Evolutionary conservation across 179 eudicot genomes (phyloP), one percentile per base, ranked within the genome.

Genomic region (Corrigiola litoralis): DNA sequence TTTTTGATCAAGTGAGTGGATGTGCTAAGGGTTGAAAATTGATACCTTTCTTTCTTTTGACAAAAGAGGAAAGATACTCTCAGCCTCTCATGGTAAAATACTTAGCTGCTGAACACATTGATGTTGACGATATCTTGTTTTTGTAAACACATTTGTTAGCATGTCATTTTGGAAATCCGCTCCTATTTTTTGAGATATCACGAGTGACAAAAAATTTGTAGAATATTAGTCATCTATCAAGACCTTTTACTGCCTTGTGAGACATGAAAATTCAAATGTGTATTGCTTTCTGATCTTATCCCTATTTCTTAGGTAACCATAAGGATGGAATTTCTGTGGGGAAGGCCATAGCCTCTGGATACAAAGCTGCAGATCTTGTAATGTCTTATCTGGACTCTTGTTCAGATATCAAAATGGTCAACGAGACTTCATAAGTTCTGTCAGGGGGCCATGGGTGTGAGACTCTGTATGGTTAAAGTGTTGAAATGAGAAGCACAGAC

Each of bases 241-340:
- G n/a, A 7, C 28, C 17, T 20, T 54, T 4, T 29, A 37, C 38
- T 34, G 29, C 33, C 17, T 9, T n/a, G 34, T 20, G 33, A 9
- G 14, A 10, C 45, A 21, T 34, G 17, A 18, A 18, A 38, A 36
- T 27, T 23, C 20, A 14, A 31, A 17, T 31, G n/a, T 27, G 41
- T 25, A 25, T 16, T 21, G 54, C 34, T 52, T 17, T 52, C 46
- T 31, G 17, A 47, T 29, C 12, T 61, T 38, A 5, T 4, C 1
- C 14, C 7, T 5, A 23, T 4, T 38, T 1, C 18, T 47, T 68
- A 92, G 98, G 98, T 70, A 94, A 94, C 79, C 90, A 94, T 73
- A 86, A 81, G 76, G 94, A 82, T 71, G 99, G 99, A 61, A 79
- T 94, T 24, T 86, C 99, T n/a, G 99, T 94, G 42, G 99, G 97